Conservation (phyloP, 2,329 filamentous ascomycete genomes). For the Ceratocystis cubensis region DNA sequence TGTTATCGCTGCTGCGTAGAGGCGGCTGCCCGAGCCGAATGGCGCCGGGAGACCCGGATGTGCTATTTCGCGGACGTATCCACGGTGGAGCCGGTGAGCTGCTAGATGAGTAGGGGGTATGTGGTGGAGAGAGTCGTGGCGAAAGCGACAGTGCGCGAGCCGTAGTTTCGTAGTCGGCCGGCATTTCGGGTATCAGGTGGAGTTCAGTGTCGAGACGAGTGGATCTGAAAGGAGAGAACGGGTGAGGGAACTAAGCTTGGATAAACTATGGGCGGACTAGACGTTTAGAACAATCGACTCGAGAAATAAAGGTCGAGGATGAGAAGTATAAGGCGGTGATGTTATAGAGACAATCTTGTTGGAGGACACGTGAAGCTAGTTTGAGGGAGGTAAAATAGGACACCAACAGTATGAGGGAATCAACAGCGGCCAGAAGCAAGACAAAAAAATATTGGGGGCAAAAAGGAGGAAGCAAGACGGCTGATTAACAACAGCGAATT, state of each 20-base stretch:
- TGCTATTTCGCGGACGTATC: conserved; percentile 28
- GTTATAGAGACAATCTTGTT: background rate
- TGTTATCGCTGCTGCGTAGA: conserved; percentile 27
- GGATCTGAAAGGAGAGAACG: background rate
- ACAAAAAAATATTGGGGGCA: background rate
- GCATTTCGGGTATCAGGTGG: conserved; percentile 30
- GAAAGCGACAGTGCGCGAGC: conserved; percentile 39
- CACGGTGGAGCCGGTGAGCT: conserved; percentile 26
- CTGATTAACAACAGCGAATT: background rate
- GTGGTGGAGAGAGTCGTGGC: conserved; percentile 26
- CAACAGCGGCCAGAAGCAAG: background rate
- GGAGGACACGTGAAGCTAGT: no score
- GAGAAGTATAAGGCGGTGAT: background rate
- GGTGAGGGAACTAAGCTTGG: background rate
- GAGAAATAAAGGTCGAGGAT: conserved; percentile 3
- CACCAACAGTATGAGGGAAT: background rate
- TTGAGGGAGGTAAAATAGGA: no score
- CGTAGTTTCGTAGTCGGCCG: conserved; percentile 39
- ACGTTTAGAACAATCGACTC: background rate
- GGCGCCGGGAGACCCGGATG: conserved; percentile 28
- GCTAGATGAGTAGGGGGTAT: conserved; percentile 25
- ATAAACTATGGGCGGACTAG: background rate
- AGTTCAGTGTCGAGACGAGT: background rate
- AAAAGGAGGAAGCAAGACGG: background rate
- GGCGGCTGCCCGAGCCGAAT: conserved; percentile 24